Base-by-base conservation (phyloP, 805 yeast genomes). In the Saturnispora serradocipensis region DNA sequence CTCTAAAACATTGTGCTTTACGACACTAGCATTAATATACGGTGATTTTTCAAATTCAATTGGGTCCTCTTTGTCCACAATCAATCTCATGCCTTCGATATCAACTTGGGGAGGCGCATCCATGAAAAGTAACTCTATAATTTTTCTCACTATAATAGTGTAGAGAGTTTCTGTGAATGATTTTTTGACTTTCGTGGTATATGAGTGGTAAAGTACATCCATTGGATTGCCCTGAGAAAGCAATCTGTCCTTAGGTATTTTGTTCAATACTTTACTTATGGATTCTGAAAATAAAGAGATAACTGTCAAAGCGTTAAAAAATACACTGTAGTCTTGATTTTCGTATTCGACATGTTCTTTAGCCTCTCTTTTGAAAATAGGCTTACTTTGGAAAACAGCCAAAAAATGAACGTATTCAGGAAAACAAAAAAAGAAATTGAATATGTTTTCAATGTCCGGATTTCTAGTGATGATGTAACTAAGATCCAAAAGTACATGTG, bases 261-360 rank as follows among this genome's bases (percentile, higher is more conserved):
- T 64, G 48, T 63, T 61, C 8, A 79, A 64, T 5, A 78, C 65
- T 53, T 72, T 77, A 0, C 82, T 76, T 11, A 80, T 68, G 53
- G 70, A 70, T 53, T 80, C 85, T 0, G 78, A 75, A 57, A 81
- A 75, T 53, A 84, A 84, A 9, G 84, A 75, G 0, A 87, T 74
- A 3, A 82, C 86, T 50, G 86, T 82, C 53, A 82, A 66, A 1
- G 84, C 80, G 55, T 84, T 84, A 63, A 84, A 84, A 59, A 75
- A 84, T 2, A 81, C 76, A 1, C 84, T 77, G 73, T 90, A 93
- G 48, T 87, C 91, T 32, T 86, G 87, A 44, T 82, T 82, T 62
- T 91, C 99, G 63, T 86, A 93, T 62, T 90, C 97, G 9, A 91
- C 89, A 65, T 91, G 99, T 53, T 80, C 83, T 5, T 76, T 72